These are phyloP conservation scores for Pouteria campechiana DNA, from an alignment of 179 eudicot species.

Conservation along the genomic window DNA sequence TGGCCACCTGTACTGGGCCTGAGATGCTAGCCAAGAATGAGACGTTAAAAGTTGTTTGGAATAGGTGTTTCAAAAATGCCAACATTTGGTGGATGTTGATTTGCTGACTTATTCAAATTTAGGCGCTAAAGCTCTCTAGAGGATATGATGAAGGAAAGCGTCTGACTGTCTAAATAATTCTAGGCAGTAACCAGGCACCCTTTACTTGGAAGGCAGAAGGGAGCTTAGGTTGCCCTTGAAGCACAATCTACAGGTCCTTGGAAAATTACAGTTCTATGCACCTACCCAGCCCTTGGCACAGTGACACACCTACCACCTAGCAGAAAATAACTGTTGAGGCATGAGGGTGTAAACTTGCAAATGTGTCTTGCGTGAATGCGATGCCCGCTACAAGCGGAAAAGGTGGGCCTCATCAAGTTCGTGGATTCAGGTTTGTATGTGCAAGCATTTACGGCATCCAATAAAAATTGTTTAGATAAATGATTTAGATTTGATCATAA, in stretches of 20 bases:
- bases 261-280: too few species aligned
- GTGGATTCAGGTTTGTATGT: too few species aligned
- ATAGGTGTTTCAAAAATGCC: conserved; percentile 4
- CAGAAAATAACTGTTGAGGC: too few species aligned
- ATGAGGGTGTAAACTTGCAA: too few species aligned
- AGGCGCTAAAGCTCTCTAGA: conserved; percentile 35
- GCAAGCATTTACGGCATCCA: too few species aligned
- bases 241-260: conserved; percentile 46
- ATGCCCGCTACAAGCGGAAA: too few species aligned
- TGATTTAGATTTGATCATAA: too few species aligned
- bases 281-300: too few species aligned
- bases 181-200: conserved; percentile 3
- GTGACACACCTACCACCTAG: too few species aligned
- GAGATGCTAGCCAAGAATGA: conserved; percentile 8
- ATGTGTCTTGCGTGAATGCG: too few species aligned
- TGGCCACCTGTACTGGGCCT: conserved; percentile 8
- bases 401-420: too few species aligned
- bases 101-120: conserved; percentile 20
- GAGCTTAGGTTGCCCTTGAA: conserved; percentile 31
- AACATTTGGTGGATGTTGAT: conserved; percentile 16
- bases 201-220: conserved; percentile 49
- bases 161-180: not conserved
- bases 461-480: too few species aligned
- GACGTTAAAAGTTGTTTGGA: conserved; percentile 6
- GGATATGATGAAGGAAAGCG: not conserved